Conservation (phyloP, 257 asterid species). For the Jacaranda mimosifolia region DNA sequence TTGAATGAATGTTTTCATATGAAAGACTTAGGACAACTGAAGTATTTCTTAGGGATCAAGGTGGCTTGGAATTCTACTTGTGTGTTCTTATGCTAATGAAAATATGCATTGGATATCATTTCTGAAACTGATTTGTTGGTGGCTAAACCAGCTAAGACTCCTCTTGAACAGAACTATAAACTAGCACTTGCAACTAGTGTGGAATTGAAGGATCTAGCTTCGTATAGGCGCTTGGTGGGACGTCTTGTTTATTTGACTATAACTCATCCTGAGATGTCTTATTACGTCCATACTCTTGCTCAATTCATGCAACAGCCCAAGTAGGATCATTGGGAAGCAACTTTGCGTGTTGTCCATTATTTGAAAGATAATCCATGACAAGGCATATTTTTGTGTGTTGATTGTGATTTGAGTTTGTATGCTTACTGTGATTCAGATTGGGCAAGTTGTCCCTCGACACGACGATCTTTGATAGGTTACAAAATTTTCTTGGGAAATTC, state of each 20-base stretch:
- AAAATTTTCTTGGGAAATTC: no score
- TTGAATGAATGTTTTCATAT: background rate
- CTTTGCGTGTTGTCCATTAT: background rate
- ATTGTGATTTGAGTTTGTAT: background rate
- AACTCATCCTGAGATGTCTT: background rate
- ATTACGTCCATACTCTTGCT: background rate
- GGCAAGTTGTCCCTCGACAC: slow-evolving; percentile 12
- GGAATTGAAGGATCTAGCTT: background rate
- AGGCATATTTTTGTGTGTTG: background rate
- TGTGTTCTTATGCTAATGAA: background rate
- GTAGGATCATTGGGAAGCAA: background rate
- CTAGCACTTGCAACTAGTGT: background rate
- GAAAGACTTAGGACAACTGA: background rate
- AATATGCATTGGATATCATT: slow-evolving; percentile 21
- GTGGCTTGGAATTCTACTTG: background rate
- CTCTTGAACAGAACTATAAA: background rate
- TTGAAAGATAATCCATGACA: slow-evolving; percentile 7
- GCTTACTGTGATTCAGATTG: slow-evolving; percentile 27
- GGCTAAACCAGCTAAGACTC: background rate
- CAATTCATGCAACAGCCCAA: slow-evolving; percentile 28
- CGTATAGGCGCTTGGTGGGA: background rate
- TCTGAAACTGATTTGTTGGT: background rate
- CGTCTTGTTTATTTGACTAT: background rate
- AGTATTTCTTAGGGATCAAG: background rate
- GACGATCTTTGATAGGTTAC: background rate